phyloP scores from a whole-genome alignment of 208 protist genomes.

The Trypanosomatidae sp. region DNA sequence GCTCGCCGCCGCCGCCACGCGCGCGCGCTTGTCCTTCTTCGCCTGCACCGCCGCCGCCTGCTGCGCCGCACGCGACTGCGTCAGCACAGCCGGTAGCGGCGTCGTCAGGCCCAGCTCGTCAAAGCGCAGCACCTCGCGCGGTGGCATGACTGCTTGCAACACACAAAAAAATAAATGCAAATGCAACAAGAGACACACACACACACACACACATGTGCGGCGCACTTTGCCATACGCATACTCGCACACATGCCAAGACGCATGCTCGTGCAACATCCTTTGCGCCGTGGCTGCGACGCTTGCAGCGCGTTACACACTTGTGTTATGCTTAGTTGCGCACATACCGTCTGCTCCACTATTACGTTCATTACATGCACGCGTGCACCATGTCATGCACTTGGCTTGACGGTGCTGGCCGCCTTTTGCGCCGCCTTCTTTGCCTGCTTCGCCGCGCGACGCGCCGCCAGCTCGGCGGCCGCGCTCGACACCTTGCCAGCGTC shows the following conservation, averaged over 20 bases:
- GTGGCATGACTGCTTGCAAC: constrained; percentile 10
- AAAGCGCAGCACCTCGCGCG: constrained; percentile 53
- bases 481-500: constrained; percentile 38
- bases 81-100: constrained; percentile 42
- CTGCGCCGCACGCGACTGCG: constrained; percentile 36
- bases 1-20: constrained; percentile 35
- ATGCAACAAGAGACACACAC: constrained; percentile 3
- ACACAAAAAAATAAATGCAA: constrained; percentile 1
- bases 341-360: too few species aligned
- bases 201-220: too few species aligned
- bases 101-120: constrained; percentile 66
- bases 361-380: too few species aligned
- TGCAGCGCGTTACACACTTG: too few species aligned
- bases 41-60: constrained; percentile 30
- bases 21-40: constrained; percentile 65
- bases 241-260: too few species aligned
- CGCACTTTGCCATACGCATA: too few species aligned
- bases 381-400: too few species aligned
- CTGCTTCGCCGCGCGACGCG: constrained; percentile 70
- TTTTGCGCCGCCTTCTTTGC: constrained; percentile 80
- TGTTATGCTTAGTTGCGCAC: too few species aligned
- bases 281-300: too few species aligned
- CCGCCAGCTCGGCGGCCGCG: constrained; percentile 68
- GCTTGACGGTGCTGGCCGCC: constrained; percentile 20
- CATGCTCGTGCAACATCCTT: too few species aligned